Conservation (phyloP, 192 early-diverging fungal genomes). For the Backusella macrospora region DNA sequence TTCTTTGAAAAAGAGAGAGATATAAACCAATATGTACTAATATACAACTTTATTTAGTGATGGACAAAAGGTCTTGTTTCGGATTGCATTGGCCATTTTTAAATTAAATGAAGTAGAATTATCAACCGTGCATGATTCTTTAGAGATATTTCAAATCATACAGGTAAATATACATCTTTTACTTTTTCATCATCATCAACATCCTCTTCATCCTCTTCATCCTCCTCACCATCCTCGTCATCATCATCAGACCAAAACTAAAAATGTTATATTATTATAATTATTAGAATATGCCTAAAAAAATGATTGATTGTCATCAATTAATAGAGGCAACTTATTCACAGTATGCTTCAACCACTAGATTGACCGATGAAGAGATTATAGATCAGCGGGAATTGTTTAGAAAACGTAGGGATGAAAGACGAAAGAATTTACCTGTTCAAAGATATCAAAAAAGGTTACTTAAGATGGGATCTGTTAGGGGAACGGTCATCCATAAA, state of each 20-base stretch:
- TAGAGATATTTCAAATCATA: conserved; percentile 63
- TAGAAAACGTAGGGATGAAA: conserved; percentile 37
- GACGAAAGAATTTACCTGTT: conserved; percentile 27
- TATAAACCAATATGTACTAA: no score
- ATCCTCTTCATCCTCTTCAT: no score
- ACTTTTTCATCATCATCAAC: neutral
- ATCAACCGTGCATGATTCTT: conserved; percentile 54
- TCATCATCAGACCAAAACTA: no score
- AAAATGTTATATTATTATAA: no score
- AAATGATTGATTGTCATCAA: conserved; percentile 63
- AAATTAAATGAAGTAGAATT: conserved; percentile 67
- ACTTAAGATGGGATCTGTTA: conserved; percentile 19
- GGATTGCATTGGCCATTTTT: conserved; percentile 74
- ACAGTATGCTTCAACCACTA: conserved; percentile 25
- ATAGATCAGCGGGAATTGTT: conserved; percentile 36
- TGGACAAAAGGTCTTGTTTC: conserved; percentile 73
- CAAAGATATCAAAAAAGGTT: neutral
- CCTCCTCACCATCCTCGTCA: no score
- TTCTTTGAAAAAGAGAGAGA: no score
- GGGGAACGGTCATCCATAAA: conserved; percentile 26
- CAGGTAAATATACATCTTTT: conserved; percentile 39
- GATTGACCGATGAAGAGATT: conserved; percentile 40
- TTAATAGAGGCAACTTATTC: conserved; percentile 55
- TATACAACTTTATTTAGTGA: conserved; percentile 38
- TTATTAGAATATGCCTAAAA: conserved; percentile 67